These are phyloP conservation scores for Elsinoe perseae DNA, from an alignment of 2,329 filamentous ascomycete species.

Conservation along the genomic window DNA sequence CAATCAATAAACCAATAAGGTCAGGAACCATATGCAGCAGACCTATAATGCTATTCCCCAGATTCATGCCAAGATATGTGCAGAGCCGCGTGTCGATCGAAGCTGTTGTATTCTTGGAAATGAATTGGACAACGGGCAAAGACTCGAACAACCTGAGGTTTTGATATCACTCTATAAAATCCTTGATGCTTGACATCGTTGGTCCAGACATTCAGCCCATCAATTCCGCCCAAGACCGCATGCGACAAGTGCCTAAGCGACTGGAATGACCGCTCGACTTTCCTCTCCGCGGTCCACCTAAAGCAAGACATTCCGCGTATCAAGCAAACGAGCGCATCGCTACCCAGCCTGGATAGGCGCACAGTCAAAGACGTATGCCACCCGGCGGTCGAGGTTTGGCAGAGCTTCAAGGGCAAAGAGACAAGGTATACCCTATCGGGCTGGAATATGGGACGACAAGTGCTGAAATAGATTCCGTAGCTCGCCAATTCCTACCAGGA, in stretches of 20 bases:
- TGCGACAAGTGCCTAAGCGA: neutral
- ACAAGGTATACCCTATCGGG: slow-evolving; percentile 25
- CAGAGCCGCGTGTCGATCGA: slow-evolving; percentile 8
- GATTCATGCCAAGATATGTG: neutral
- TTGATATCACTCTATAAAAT: neutral
- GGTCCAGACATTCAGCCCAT: neutral
- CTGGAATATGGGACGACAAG: neutral
- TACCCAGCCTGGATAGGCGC: neutral
- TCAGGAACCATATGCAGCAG: neutral
- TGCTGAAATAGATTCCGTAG: slow-evolving; percentile 41
- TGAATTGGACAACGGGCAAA: slow-evolving; percentile 12
- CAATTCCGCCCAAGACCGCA: neutral
- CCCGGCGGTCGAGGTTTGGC: slow-evolving; percentile 28
- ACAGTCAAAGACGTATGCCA: slow-evolving; percentile 24
- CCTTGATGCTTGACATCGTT: too few relatives aligned
- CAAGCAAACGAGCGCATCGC: neutral
- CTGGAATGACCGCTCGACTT: neutral
- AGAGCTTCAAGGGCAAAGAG: slow-evolving; percentile 31
- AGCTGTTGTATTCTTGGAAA: slow-evolving; percentile 11
- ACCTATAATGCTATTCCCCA: neutral
- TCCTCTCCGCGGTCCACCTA: neutral
- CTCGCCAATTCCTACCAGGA: slow-evolving; percentile 96
- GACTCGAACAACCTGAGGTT: neutral
- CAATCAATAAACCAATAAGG: neutral
- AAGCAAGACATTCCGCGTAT: neutral